Base-by-base conservation (phyloP, 352 stramenopile genomes). In the Globisporangium paddicum region DNA sequence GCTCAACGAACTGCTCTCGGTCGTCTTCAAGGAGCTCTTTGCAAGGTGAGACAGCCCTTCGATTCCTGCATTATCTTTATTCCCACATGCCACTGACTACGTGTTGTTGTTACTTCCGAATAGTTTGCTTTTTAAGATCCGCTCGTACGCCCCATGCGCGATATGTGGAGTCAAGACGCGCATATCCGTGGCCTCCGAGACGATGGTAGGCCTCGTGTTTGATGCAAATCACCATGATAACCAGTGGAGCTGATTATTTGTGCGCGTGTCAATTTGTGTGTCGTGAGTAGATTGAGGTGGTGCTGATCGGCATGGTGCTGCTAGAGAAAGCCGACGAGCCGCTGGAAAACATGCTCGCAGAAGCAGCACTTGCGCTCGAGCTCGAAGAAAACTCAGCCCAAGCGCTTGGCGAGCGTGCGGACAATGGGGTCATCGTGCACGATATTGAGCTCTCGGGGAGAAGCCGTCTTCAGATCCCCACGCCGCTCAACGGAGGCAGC, bases 21-120 rank as follows among this genome's bases (percentile, higher is more conserved):
- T 83, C 54, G 81, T 95, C 1, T 95, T 95, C 58, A 93, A 93
- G 58, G 82, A 93, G 46, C 63, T 95, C 1, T 95, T 92, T 67
- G 78, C 85, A 11, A 92, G 84, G 84, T 90, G n/a, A 75, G 14
- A 14, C 2, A n/a, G 6, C 2, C 16, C 1, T 51, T 51, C 5
- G n/a, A n/a, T n/a, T n/a, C n/a, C n/a, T n/a, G n/a, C n/a, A n/a
- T n/a, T n/a, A n/a, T n/a, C n/a, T n/a, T n/a, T n/a, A n/a, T n/a
- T n/a, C n/a, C n/a, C n/a, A n/a, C n/a, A n/a, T n/a, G n/a, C n/a
- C n/a, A n/a, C n/a, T n/a, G n/a, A n/a, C n/a, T n/a, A n/a, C n/a
- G n/a, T n/a, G n/a, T n/a, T n/a, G 25, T 26, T 6, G 19, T 23
- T 59, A 5, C 44, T 9, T 26, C 13, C 49, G n/a, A 37, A 18